phyloP scores from a whole-genome alignment of 2,329 filamentous ascomycete species.

The Aspergillus ibericus region DNA sequence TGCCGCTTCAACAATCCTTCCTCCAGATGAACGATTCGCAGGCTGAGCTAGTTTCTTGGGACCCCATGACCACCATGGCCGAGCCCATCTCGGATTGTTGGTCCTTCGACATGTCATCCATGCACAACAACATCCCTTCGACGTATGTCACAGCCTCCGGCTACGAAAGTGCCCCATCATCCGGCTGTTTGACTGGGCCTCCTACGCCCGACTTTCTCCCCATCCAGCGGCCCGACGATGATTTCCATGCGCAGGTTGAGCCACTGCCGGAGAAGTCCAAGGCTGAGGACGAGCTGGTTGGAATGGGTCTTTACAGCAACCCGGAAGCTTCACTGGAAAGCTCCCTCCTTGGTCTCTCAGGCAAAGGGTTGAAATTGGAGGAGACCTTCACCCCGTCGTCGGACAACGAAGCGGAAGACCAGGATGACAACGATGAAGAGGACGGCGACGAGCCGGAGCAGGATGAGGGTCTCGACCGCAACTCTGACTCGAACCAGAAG shows the following conservation, averaged over 20 bases:
- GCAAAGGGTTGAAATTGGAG: conserved; percentile 77
- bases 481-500: conserved; percentile 8
- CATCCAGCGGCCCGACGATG: conserved; percentile 34
- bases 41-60: conserved; percentile 30
- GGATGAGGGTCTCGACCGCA: conserved; percentile 8
- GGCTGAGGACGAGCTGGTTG: conserved; percentile 71
- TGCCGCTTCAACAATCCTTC: conserved; percentile 24
- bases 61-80: conserved; percentile 21
- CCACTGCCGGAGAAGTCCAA: conserved; percentile 56
- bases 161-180: conserved; percentile 38
- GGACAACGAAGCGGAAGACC: conserved; percentile 55
- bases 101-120: conserved; percentile 35
- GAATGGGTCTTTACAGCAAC: conserved; percentile 77
- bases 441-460: conserved; percentile 25
- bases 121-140: conserved; percentile 33
- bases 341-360: conserved; percentile 59
- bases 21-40: conserved; percentile 28
- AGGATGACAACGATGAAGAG: conserved; percentile 59
- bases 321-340: conserved; percentile 61
- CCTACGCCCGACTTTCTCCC: conserved; percentile 42
- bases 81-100: conserved; percentile 32
- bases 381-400: conserved; percentile 71
- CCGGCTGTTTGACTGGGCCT: conserved; percentile 35
- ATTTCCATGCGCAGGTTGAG: conserved; percentile 29
- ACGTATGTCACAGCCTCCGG: conserved; percentile 31